These are phyloP conservation scores for Spinellus fusiger DNA, from an alignment of 192 early-diverging fungal genomes.

Conservation along the genomic window DNA sequence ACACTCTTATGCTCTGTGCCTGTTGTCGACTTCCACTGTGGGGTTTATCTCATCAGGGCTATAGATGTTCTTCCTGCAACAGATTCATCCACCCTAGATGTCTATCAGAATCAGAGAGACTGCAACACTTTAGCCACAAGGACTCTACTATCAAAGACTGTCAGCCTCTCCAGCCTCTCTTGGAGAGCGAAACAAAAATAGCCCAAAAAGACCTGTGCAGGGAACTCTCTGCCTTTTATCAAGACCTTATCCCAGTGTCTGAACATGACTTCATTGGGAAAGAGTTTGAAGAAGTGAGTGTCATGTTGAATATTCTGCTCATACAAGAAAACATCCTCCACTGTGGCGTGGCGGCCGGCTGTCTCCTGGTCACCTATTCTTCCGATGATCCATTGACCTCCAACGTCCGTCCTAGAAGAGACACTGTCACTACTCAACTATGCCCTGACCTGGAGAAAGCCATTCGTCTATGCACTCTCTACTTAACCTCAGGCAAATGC, in stretches of 20 bases:
- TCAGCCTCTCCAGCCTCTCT: conserved; percentile 5
- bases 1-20: conserved; percentile 44
- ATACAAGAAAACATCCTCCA: conserved; percentile 34
- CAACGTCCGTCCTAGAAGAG: neutral
- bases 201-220: conserved; percentile 7
- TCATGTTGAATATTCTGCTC: conserved; percentile 26
- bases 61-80: conserved; percentile 44
- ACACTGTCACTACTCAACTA: neutral
- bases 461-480: conserved; percentile 19
- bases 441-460: conserved; percentile 4
- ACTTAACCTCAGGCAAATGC: conserved; percentile 12
- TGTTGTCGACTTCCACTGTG: conserved; percentile 47
- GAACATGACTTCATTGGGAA: conserved; percentile 8
- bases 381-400: conserved; percentile 8
- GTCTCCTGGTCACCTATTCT: conserved; percentile 20
- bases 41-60: conserved; percentile 50
- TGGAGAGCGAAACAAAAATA: conserved; percentile 33
- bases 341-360: conserved; percentile 32
- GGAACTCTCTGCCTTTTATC: neutral
- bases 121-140: neutral
- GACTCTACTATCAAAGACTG: conserved; percentile 3
- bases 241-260: conserved; percentile 1
- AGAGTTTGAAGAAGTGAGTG: conserved; percentile 30
- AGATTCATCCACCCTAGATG: conserved; percentile 45
- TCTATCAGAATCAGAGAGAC: neutral